These are phyloP conservation scores for Wallemia ichthyophaga DNA, from an alignment of 1,284 basidiomycete species.

Conservation along the genomic window DNA sequence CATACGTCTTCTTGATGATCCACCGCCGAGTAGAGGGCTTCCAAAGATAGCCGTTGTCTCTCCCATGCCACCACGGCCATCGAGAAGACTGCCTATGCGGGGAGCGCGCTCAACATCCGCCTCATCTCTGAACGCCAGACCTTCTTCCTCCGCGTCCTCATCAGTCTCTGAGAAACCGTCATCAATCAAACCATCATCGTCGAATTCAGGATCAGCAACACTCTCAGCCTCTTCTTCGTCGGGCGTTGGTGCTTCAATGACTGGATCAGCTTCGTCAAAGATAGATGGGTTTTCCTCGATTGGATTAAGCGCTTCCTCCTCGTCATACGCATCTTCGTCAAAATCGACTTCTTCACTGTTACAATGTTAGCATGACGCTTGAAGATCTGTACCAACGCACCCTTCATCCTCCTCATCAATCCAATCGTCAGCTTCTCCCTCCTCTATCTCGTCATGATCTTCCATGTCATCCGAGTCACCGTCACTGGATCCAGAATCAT, in stretches of 20 bases:
- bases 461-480: conserved; percentile 27
- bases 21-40: background rate
- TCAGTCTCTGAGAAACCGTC: background rate
- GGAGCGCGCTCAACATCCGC: background rate
- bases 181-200: background rate
- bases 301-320: conserved; percentile 7
- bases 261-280: background rate
- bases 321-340: conserved; percentile 4
- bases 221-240: background rate
- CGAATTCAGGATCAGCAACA: background rate
- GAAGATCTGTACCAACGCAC: conserved; percentile 18
- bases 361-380: conserved; percentile 16
- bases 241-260: background rate
- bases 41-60: background rate
- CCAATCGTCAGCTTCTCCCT: conserved; percentile 7
- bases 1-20: background rate
- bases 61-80: background rate
- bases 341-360: conserved; percentile 10
- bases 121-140: background rate
- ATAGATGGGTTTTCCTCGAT: background rate
- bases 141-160: background rate
- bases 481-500: background rate
- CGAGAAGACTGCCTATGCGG: background rate
- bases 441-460: conserved; percentile 10
- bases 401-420: conserved; percentile 8